Percentiles rank a stretch among this genome's conserved stretches.
phyloP scores from a whole-genome alignment of 495 filamentous ascomycete genomes.

The Penicillium maclennaniae region DNA sequence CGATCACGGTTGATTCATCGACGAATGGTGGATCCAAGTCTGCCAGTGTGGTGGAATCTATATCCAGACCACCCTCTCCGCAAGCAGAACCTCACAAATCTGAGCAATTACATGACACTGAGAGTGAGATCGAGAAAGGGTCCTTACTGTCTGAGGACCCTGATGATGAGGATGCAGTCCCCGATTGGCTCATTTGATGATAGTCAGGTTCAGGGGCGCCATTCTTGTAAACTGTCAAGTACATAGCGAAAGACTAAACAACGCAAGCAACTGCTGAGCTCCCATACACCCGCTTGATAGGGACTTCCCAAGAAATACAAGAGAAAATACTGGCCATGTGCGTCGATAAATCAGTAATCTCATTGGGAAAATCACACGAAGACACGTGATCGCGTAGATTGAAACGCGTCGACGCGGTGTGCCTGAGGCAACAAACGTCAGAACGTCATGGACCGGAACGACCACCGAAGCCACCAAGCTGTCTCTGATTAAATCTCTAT shows the following conservation, averaged over 20 bases:
- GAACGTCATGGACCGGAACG: conserved; percentile 14
- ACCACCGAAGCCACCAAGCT: background rate
- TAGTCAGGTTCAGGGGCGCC: background rate
- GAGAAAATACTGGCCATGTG: too few relatives aligned
- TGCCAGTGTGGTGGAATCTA: conserved; percentile 26
- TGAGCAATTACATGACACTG: conserved; percentile 19
- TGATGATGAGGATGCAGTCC: conserved; percentile 65
- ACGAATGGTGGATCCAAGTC: conserved; percentile 20
- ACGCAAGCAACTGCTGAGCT: background rate
- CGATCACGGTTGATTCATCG: conserved; percentile 27
- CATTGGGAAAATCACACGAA: too few relatives aligned
- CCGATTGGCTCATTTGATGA: conserved; percentile 54
- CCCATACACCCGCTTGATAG: too few relatives aligned
- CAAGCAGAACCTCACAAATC: conserved; percentile 7
- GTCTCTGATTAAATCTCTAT: conserved; percentile 9
- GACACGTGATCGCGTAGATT: conserved; percentile 1
- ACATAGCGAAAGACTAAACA: background rate
- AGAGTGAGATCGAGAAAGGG: conserved; percentile 38
- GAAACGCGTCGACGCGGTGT: conserved; percentile 27
- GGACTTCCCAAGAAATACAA: too few relatives aligned
- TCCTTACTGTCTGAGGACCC: conserved; percentile 58
- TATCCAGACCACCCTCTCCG: conserved; percentile 20
- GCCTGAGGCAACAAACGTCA: conserved; percentile 14
- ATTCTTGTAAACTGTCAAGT: background rate
- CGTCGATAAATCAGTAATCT: too few relatives aligned